Evolutionary conservation across 1,284 basidiomycete species (phyloP).

Genomic region (Tilletia caries): DNA sequence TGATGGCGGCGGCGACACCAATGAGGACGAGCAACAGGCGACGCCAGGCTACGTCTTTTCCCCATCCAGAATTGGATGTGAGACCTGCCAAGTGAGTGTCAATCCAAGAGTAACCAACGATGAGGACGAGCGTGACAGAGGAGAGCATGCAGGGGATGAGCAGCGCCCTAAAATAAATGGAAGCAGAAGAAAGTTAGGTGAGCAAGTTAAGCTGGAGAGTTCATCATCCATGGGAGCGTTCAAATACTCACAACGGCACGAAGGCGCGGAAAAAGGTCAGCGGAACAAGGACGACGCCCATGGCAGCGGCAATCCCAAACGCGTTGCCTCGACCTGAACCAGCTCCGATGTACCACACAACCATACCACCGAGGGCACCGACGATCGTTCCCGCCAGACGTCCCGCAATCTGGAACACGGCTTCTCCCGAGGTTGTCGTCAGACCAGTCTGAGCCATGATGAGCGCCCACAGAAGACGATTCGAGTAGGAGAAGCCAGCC

Average conservation of each 20-base stretch:
- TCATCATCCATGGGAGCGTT: slow-evolving; percentile 54
- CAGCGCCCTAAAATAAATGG: slow-evolving; percentile 59
- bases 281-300: slow-evolving; percentile 61
- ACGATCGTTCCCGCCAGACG: slow-evolving; percentile 60
- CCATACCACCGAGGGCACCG: slow-evolving; percentile 60
- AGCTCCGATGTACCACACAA: slow-evolving; percentile 64
- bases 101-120: slow-evolving; percentile 61
- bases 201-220: no score
- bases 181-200: slow-evolving; percentile 63
- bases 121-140: slow-evolving; percentile 54
- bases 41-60: slow-evolving; percentile 62
- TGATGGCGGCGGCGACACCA: slow-evolving; percentile 58
- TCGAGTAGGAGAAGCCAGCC: slow-evolving; percentile 55
- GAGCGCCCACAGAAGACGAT: slow-evolving; percentile 63
- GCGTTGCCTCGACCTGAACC: slow-evolving; percentile 61
- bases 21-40: slow-evolving; percentile 58
- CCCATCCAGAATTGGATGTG: slow-evolving; percentile 60
- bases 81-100: slow-evolving; percentile 59
- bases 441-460: slow-evolving; percentile 68
- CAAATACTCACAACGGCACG: slow-evolving; percentile 62
- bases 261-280: slow-evolving; percentile 61
- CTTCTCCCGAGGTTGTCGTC: slow-evolving; percentile 57
- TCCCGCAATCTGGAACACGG: slow-evolving; percentile 56
- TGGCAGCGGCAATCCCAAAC: slow-evolving; percentile 62
- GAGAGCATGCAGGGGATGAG: slow-evolving; percentile 49